phyloP scores from a whole-genome alignment of 306 rosid genomes.

The Cyamopsis tetragonoloba region DNA sequence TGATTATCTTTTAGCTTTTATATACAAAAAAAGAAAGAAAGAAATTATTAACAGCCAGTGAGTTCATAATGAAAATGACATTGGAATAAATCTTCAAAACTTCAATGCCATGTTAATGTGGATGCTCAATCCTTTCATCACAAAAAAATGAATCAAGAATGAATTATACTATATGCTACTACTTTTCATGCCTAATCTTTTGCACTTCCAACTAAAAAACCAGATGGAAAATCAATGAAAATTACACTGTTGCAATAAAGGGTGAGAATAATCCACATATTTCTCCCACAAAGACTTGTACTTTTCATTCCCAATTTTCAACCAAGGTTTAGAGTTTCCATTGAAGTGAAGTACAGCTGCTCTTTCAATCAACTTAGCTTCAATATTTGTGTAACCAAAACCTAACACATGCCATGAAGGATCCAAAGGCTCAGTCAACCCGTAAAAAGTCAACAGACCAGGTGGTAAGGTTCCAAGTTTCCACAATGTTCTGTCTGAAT shows the following conservation, averaged over 20 bases:
- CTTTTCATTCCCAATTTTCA: constrained; percentile 76
- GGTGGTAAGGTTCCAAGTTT: constrained; percentile 83
- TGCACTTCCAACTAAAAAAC: constrained; percentile 38
- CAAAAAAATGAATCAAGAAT: background rate
- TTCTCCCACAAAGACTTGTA: constrained; percentile 76
- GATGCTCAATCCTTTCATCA: background rate
- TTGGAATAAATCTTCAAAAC: background rate
- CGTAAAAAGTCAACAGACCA: constrained; percentile 68
- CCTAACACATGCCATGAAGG: constrained; percentile 69
- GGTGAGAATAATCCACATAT: constrained; percentile 54
- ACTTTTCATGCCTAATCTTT: constrained; percentile 45
- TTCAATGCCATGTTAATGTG: constrained; percentile 4
- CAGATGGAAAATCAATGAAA: constrained; percentile 43
- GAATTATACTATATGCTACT: constrained; percentile 35
- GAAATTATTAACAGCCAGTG: background rate
- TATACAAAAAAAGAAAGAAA: background rate
- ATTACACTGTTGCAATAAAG: constrained; percentile 54
- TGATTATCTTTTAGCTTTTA: background rate
- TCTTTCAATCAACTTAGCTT: constrained; percentile 45
- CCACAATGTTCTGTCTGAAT: constrained; percentile 72
- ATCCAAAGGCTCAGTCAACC: constrained; percentile 68
- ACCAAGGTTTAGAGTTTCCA: constrained; percentile 77
- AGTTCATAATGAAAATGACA: background rate
- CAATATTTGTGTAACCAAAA: constrained; percentile 69
- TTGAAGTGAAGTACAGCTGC: constrained; percentile 75